Evolutionary conservation across 306 rosid species (phyloP).

Genomic region (Ceratonia siliqua): DNA sequence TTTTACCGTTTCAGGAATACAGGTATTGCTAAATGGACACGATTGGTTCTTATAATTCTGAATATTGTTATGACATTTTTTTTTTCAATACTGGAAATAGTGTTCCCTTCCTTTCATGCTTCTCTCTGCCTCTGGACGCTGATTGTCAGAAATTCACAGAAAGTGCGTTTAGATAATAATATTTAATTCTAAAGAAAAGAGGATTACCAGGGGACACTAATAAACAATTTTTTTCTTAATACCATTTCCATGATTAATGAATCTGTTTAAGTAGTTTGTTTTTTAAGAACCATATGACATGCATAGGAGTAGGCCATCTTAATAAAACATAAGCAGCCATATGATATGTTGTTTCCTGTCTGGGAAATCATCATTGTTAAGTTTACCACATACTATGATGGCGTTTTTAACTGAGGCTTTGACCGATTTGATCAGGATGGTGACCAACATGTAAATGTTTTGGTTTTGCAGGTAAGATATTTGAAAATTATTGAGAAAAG

Average conservation of each 20-base stretch:
- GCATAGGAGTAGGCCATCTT: not conserved
- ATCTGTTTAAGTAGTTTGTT: not conserved
- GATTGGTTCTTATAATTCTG: slow-evolving; percentile 12
- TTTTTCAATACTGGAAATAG: not conserved
- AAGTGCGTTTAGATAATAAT: too few relatives aligned
- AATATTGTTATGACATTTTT: slow-evolving; percentile 21
- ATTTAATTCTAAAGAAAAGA: too few relatives aligned
- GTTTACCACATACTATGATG: not conserved
- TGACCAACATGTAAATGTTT: slow-evolving; percentile 19
- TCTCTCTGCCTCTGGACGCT: not conserved
- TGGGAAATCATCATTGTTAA: not conserved
- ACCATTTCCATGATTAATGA: slow-evolving; percentile 7
- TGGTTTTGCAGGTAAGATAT: slow-evolving; percentile 75
- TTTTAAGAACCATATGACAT: not conserved
- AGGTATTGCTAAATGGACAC: slow-evolving; percentile 49
- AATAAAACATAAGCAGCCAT: slow-evolving; percentile 12
- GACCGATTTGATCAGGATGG: slow-evolving; percentile 3
- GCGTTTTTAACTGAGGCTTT: slow-evolving; percentile 1
- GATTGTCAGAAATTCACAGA: too few relatives aligned
- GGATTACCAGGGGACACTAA: not conserved
- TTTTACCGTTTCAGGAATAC: slow-evolving; percentile 92
- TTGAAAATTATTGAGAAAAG: slow-evolving; percentile 96
- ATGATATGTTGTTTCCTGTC: not conserved
- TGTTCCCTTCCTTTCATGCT: slow-evolving; percentile 5
- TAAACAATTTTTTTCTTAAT: not conserved